Percentiles rank a stretch among this genome's conserved stretches.
phyloP scores from a whole-genome alignment of 2,329 filamentous ascomycete genomes.

The Claviceps sp. region DNA sequence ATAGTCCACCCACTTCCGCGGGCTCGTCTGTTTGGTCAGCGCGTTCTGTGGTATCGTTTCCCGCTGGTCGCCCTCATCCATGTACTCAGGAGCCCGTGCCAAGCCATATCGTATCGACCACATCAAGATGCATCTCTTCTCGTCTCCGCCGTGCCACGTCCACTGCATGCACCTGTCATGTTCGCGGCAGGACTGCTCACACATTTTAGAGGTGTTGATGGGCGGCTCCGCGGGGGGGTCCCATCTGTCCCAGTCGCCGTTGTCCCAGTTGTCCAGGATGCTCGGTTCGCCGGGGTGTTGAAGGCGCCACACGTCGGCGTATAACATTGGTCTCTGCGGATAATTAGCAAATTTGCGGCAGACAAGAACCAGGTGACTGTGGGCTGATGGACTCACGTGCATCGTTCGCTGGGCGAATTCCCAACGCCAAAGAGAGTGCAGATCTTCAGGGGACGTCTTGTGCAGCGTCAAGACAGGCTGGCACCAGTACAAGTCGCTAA shows the following conservation, averaged over 20 bases:
- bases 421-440: conserved; percentile 37
- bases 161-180: conserved; percentile 16
- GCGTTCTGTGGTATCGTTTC: conserved; percentile 9
- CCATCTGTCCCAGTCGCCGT: conserved; percentile 19
- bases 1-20: conserved; percentile 15
- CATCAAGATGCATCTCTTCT: conserved; percentile 16
- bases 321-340: conserved; percentile 21
- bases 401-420: conserved; percentile 35
- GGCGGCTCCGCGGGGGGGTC: conserved; percentile 12
- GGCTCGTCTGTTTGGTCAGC: conserved; percentile 7
- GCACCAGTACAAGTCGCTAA: conserved; percentile 37
- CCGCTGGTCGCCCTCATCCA: conserved; percentile 13
- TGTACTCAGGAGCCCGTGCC: conserved; percentile 10
- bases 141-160: conserved; percentile 19
- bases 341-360: not conserved
- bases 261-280: conserved; percentile 17
- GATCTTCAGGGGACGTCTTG: conserved; percentile 38
- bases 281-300: conserved; percentile 17
- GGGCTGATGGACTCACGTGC: conserved; percentile 14
- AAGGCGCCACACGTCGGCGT: conserved; percentile 24
- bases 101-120: conserved; percentile 16
- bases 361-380: too few relatives aligned
- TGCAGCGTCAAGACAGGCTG: conserved; percentile 43
- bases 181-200: conserved; percentile 15
- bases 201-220: conserved; percentile 15